Evolutionary conservation across 805 yeast genomes (phyloP).

Genomic region (Kodamaea jinghongensis): DNA sequence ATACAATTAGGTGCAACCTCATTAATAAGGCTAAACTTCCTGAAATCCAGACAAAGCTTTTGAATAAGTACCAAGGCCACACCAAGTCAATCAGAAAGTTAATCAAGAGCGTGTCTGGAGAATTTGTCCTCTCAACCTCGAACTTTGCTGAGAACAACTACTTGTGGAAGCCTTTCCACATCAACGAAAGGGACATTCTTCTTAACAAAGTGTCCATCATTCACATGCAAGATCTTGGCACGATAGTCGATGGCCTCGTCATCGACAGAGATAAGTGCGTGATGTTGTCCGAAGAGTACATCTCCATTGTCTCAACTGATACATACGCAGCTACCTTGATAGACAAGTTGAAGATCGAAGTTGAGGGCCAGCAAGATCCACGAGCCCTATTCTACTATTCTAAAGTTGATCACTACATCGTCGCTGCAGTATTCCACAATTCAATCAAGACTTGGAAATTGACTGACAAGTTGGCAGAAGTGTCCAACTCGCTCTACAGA

Average conservation of each 20-base stretch:
- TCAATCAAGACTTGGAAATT: constrained; percentile 2
- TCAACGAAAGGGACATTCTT: constrained; percentile 15
- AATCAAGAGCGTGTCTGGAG: constrained; percentile 52
- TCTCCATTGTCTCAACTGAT: constrained; percentile 1
- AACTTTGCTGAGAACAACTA: constrained; percentile 38
- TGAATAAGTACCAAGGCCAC: constrained; percentile 76
- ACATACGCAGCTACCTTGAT: constrained; percentile 1
- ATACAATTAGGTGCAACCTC: constrained; percentile 28
- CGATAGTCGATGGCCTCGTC: constrained; percentile 35
- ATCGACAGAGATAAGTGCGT: constrained; percentile 2
- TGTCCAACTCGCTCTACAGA: constrained; percentile 1
- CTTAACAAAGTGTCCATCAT: constrained; percentile 23
- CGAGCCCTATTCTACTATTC: neutral
- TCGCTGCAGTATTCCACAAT: constrained; percentile 4
- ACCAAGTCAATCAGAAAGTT: constrained; percentile 71
- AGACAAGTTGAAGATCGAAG: neutral
- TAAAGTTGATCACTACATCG: neutral
- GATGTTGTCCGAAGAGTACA: neutral
- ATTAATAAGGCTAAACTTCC: constrained; percentile 7
- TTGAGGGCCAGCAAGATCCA: constrained; percentile 1
- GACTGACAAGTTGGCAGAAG: neutral
- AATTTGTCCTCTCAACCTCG: constrained; percentile 36
- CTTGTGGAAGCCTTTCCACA: constrained; percentile 40
- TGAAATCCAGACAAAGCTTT: constrained; percentile 12
- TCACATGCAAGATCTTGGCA: constrained; percentile 59